These are phyloP conservation scores for Botrytis sinoallii DNA, from an alignment of 2,329 filamentous ascomycete genomes.

Conservation along the genomic window DNA sequence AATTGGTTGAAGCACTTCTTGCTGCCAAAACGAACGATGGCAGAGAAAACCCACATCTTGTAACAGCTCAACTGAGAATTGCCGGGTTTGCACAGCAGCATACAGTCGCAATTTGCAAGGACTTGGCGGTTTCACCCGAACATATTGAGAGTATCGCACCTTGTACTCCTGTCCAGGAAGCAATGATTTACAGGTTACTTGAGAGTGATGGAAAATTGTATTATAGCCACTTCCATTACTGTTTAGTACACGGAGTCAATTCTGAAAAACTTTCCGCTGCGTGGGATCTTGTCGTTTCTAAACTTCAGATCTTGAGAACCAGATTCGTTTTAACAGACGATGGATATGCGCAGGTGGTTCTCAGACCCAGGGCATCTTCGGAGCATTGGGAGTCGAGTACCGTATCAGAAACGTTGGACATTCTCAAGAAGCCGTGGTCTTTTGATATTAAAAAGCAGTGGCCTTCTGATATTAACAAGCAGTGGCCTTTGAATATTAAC, in stretches of 20 bases:
- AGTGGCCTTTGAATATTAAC: too few relatives aligned
- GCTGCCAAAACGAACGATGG: constrained; percentile 8
- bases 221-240: constrained; percentile 77
- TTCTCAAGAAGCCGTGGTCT: constrained; percentile 32
- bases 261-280: constrained; percentile 48
- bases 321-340: constrained; percentile 70
- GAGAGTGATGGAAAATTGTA: constrained; percentile 60
- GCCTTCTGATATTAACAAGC: too few relatives aligned
- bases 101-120: constrained; percentile 39
- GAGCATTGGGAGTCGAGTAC: background rate
- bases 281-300: constrained; percentile 53
- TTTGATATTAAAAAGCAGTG: too few relatives aligned
- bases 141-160: constrained; percentile 73
- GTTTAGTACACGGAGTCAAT: too few relatives aligned
- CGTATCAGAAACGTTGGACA: constrained; percentile 26
- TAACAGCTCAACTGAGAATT: constrained; percentile 41
- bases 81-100: constrained; percentile 41
- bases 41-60: constrained; percentile 29
- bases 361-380: constrained; percentile 42
- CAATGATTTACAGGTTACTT: constrained; percentile 72
- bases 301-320: constrained; percentile 66
- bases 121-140: constrained; percentile 48
- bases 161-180: constrained; percentile 82
- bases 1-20: constrained; percentile 41
- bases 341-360: constrained; percentile 71